Evolutionary conservation across 768 basidiomycete species (phyloP).

Genomic region (Tylopilus intermedius): DNA sequence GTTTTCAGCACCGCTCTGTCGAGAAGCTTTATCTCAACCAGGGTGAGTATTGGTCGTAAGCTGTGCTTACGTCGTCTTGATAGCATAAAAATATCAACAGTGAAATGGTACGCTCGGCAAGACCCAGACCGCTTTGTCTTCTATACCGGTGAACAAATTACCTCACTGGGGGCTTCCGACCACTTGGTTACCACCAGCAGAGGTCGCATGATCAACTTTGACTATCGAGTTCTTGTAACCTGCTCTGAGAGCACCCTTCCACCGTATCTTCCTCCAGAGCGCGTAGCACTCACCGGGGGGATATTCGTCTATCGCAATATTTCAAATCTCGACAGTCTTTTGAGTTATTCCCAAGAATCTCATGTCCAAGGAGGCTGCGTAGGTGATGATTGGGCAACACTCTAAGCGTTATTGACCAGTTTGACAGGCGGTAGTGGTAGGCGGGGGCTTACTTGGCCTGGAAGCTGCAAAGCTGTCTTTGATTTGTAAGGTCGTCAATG

Average conservation of each 20-base stretch:
- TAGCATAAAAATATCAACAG: slow-evolving; percentile 23
- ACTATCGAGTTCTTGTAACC: slow-evolving; percentile 63
- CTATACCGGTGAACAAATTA: slow-evolving; percentile 45
- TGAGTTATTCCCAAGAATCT: slow-evolving; percentile 48
- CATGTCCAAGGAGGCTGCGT: slow-evolving; percentile 34
- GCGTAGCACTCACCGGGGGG: slow-evolving; percentile 42
- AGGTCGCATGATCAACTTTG: slow-evolving; percentile 45
- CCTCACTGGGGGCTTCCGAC: slow-evolving; percentile 33
- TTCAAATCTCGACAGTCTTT: slow-evolving; percentile 59
- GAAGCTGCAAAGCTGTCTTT: slow-evolving; percentile 72
- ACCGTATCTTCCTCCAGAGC: slow-evolving; percentile 43
- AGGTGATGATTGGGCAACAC: slow-evolving; percentile 1
- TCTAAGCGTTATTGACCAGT: neutral
- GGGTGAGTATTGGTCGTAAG: slow-evolving; percentile 17
- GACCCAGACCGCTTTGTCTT: slow-evolving; percentile 50
- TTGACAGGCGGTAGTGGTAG: slow-evolving; percentile 40
- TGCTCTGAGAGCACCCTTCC: slow-evolving; percentile 65
- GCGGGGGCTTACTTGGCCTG: slow-evolving; percentile 67
- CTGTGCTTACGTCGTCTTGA: neutral
- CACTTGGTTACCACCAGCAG: slow-evolving; percentile 46
- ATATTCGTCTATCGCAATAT: slow-evolving; percentile 72
- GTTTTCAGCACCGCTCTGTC: slow-evolving; percentile 55
- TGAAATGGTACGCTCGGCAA: slow-evolving; percentile 58
- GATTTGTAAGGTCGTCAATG: slow-evolving; percentile 39
- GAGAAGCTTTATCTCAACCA: slow-evolving; percentile 59